Base-by-base conservation (phyloP, 768 basidiomycete genomes). In the Boletus patriciae region DNA sequence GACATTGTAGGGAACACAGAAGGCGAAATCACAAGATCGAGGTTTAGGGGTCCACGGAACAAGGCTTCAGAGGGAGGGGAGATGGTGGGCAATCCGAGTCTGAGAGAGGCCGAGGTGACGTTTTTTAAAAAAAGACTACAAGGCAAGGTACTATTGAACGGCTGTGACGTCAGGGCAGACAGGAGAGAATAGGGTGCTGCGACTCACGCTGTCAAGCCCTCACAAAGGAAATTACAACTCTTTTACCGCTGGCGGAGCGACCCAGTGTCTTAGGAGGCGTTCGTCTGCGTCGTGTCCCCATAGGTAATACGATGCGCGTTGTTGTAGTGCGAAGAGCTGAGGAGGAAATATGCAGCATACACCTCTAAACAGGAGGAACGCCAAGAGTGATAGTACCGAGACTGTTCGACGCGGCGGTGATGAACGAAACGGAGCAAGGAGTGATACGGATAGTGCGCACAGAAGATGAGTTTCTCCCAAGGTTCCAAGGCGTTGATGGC, bases 391-490 rank as follows among this genome's bases (percentile, higher is more conserved):
- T 38, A 78, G 64, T 41, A 80, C 66, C 3, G 76, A 69, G 49
- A 80, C 80, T 83, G 58, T 31, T 37, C 0, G 50, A 54, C 34
- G 36, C 1, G 29, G 11, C 34, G 33, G 15, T 3, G 46, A 50
- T 48, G 41, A 55, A 52, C 19, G 42, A 43, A 21, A 34, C 3
- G 38, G 16, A 38, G 18, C 1, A 18, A 27, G 37, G 44, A 18
- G 48, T 40, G 38, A 58, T 46, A 44, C 16, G 27, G 34, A 49
- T 3, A 8, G 23, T 23, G 77, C 86, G 66, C 66, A 87, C 86
- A 65, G 54, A 83, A 76, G 37, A 86, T 67, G 45, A 80, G 63
- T 63, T 85, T 84, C 76, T 88, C 88, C 87, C 86, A 87, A 55
- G 82, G 78, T 66, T 89, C 85, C 55, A 87, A 70, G 63, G 87